Evolutionary conservation across 1,284 basidiomycete genomes (phyloP), one percentile per base, ranked within the genome.

Genomic region (Pseudozyma thailandica): DNA sequence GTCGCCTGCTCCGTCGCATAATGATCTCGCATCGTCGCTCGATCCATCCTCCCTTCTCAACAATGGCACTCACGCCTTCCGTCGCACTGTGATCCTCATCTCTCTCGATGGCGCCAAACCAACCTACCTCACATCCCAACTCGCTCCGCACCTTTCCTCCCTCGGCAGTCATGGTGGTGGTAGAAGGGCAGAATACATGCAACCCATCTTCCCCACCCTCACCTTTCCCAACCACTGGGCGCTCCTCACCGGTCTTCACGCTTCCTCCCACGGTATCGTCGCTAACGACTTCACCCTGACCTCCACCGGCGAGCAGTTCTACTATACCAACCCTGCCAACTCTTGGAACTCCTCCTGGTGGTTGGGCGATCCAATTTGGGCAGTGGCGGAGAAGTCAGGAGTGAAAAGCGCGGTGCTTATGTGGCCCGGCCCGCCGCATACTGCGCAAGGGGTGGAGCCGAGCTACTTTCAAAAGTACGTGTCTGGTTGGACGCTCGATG

Each of bases 61-160:
- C 31, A 75, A 75, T 41, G 64, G 70, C 13, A 75, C 73, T 10
- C 73, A 73, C 18, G n/a, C 45, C 6, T 75, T 72, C 39, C 61
- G 54, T 1, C 47, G 88, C 72, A 94, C 91, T 0, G 91, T 93
- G 15, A 81, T 94, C 21, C 87, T 94, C 47, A 88, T 94, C 21
- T 93, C 92, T 28, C 91, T 94, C 39, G 92, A 94, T 79, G 92
- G 92, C 0, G 84, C 93, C 39, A 87, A 91, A 90, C 91, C 92
- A 38, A 90, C 91, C 77, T 94, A 94, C 78, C 86, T 94, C 37
- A 89, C 92, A 78, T 86, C 91, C 50, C 90, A 89, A 0, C 83
- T 93, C 27, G 93, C 92, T 1, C 92, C 92, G 0, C 89, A 92
- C 80, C 84, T 94, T 16, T 84, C 37, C 12, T 15, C 50, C 9